Evolutionary conservation across 1,284 basidiomycete species (phyloP).

Genomic region (Psilocybe mexicana): DNA sequence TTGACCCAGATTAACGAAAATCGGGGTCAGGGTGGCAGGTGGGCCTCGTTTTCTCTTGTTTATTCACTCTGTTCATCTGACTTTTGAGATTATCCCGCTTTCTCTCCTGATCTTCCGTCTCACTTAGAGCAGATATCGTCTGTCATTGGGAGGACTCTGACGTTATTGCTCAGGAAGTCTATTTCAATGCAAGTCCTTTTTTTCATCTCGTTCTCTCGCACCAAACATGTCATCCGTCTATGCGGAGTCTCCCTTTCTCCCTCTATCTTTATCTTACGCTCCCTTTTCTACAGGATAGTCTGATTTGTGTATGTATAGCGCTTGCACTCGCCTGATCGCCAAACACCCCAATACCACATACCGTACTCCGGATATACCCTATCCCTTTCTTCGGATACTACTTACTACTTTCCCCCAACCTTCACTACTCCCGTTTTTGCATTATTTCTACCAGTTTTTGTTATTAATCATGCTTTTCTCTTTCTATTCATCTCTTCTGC

Average conservation of each 20-base stretch:
- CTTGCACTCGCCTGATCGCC: slow-evolving; percentile 53
- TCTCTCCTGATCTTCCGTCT: slow-evolving; percentile 1
- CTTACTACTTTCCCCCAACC: background rate
- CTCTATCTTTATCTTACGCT: slow-evolving; percentile 9
- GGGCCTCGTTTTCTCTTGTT: slow-evolving; percentile 24
- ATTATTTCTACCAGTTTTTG: background rate
- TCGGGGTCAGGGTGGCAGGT: slow-evolving; percentile 78
- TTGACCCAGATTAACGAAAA: slow-evolving; percentile 82
- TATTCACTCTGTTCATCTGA: slow-evolving; percentile 11
- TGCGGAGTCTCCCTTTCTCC: slow-evolving; percentile 17
- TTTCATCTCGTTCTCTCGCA: background rate
- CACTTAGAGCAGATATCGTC: slow-evolving; percentile 57
- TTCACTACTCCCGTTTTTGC: background rate
- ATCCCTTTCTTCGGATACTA: slow-evolving; percentile 22
- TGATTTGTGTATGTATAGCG: slow-evolving; percentile 77
- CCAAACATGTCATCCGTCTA: background rate
- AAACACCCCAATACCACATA: slow-evolving; percentile 20
- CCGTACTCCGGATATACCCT: slow-evolving; percentile 35
- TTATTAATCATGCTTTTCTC: slow-evolving; percentile 5
- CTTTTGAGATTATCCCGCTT: background rate
- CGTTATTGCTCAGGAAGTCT: slow-evolving; percentile 68
- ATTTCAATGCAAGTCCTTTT: slow-evolving; percentile 55
- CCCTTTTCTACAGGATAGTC: slow-evolving; percentile 52
- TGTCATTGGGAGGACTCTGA: slow-evolving; percentile 80
- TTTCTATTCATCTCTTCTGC: slow-evolving; percentile 28